phyloP scores from a whole-genome alignment of 177 flowering plant genomes.

The Telopea speciosissima region DNA sequence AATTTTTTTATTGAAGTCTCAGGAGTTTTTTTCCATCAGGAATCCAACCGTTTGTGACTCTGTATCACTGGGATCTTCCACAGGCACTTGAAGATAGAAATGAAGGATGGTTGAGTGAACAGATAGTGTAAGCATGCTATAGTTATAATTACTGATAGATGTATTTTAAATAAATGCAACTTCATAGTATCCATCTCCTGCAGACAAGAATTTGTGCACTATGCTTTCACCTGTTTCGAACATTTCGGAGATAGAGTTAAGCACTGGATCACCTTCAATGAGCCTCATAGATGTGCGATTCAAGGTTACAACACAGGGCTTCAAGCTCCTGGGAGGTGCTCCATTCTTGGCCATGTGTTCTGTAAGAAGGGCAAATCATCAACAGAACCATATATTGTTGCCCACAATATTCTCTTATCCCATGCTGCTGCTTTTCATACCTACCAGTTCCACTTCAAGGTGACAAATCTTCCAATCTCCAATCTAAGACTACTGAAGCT shows the following conservation, averaged over 20 bases:
- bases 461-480: neutral
- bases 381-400: slow-evolving; percentile 20
- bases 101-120: slow-evolving; percentile 10
- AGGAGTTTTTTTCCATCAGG: slow-evolving; percentile 13
- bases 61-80: slow-evolving; percentile 21
- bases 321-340: slow-evolving; percentile 31
- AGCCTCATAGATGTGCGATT: slow-evolving; percentile 20
- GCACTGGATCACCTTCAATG: slow-evolving; percentile 21
- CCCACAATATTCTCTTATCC: slow-evolving; percentile 18
- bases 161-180: neutral
- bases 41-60: slow-evolving; percentile 13
- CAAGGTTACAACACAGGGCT: slow-evolving; percentile 29
- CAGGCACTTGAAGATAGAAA: slow-evolving; percentile 21
- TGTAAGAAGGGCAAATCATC: slow-evolving; percentile 31
- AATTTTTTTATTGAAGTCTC: neutral
- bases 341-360: slow-evolving; percentile 18
- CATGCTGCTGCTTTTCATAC: slow-evolving; percentile 15
- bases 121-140: slow-evolving; percentile 12
- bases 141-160: neutral
- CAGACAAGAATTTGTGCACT: slow-evolving; percentile 15
- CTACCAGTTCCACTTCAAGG: slow-evolving; percentile 19
- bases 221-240: slow-evolving; percentile 11
- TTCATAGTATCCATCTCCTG: neutral
- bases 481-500: too few relatives aligned
- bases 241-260: slow-evolving; percentile 8